Percentiles rank a stretch among this genome's conserved stretches.
Conservation (phyloP, 1,284 basidiomycete genomes). For the Ustilago xerochloae region DNA sequence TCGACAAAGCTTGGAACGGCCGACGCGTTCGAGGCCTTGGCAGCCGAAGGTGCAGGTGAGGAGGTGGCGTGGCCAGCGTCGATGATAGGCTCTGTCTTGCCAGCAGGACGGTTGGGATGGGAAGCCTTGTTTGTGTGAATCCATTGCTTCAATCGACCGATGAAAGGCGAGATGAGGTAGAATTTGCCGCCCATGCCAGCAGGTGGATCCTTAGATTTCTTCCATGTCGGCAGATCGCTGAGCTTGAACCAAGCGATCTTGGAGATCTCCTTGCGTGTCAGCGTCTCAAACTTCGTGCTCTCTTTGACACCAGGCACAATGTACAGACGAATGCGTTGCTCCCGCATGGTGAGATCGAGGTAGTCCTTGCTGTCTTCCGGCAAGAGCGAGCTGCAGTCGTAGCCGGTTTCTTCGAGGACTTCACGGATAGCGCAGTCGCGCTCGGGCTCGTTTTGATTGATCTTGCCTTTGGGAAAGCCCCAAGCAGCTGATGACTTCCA, state of each 20-base stretch:
- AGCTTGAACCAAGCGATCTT: slow-evolving; percentile 98
- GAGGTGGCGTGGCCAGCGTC: slow-evolving; percentile 10
- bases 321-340: slow-evolving; percentile 88
- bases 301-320: slow-evolving; percentile 91
- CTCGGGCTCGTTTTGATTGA: slow-evolving; percentile 82
- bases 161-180: slow-evolving; percentile 95
- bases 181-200: slow-evolving; percentile 76
- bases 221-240: slow-evolving; percentile 92
- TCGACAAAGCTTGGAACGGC: slow-evolving; percentile 38
- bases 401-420: slow-evolving; percentile 71
- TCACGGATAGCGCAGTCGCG: slow-evolving; percentile 70
- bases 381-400: slow-evolving; percentile 59
- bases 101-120: slow-evolving; percentile 38
- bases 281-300: slow-evolving; percentile 87
- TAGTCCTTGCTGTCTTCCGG: slow-evolving; percentile 71
- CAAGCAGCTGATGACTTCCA: slow-evolving; percentile 96
- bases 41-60: slow-evolving; percentile 10
- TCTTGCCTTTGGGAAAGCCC: slow-evolving; percentile 99
- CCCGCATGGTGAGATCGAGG: slow-evolving; percentile 87
- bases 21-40: slow-evolving; percentile 10
- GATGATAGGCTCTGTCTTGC: slow-evolving; percentile 12
- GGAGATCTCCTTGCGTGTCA: slow-evolving; percentile 97
- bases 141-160: slow-evolving; percentile 70
- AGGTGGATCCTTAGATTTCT: slow-evolving; percentile 76
- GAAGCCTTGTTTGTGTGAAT: slow-evolving; percentile 60